Base-by-base conservation (phyloP, 2,329 filamentous ascomycete genomes). In the Scedosporium apiospermum region DNA sequence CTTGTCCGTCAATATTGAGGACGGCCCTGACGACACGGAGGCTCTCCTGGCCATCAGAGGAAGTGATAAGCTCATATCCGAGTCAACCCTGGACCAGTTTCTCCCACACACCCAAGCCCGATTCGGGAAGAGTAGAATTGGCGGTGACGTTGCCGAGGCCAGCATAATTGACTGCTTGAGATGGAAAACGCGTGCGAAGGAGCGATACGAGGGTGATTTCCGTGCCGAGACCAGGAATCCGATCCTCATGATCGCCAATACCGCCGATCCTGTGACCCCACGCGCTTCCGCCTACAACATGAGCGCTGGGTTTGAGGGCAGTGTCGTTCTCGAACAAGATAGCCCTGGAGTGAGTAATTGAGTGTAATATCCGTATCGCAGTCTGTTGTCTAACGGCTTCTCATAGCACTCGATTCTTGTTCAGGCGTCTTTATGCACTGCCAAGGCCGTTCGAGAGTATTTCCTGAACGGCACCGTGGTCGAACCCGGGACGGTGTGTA, bases 221-320 rank as follows among this genome's bases (percentile, higher is more conserved):
- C 63, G 63, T 16, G 70, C 70, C 51, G 70, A 69, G 62, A 72
- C 73, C 0, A 70, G 65, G 61, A 71, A 71, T 16, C 71, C 74
- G 0, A 58, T 78, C 1, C 67, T 79, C 1, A 64, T 79, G 14
- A 68, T 78, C 9, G 72, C 73, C 6, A 78, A 75, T 63, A 72
- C 70, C 0, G 68, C 68, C 30, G 77, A 79, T 60, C 71, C 70
- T 0, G 67, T 73, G n/a, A 77, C 74, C 1, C 75, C 77, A 1
- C 65, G 78, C 6, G 66, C 60, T 3, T 75, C 74, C 18, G 76
- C 75, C 0, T 67, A 66, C 55, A 76, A 76, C 53, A 67, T 74
- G 41, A 76, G 72, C 34, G 64, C 67, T 4, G 70, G 69, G 1
- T 73, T 78, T 38, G 65, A 74, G 27, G 73, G 72, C 1, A 78